phyloP scores from a whole-genome alignment of 2,329 filamentous ascomycete genomes.

The Trematosphaeria pertusa region DNA sequence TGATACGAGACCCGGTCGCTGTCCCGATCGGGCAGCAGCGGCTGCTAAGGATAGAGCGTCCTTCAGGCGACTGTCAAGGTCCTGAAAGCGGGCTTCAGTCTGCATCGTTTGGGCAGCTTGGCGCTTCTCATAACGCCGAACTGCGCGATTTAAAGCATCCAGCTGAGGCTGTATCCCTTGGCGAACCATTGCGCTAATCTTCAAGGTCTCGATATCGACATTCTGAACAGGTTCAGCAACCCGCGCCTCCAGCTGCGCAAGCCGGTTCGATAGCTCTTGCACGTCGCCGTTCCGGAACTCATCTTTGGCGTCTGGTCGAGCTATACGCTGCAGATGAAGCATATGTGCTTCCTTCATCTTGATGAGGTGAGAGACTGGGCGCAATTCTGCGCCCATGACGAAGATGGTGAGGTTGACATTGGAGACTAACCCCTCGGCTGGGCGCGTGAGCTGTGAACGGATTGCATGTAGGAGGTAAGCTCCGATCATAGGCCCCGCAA shows the following conservation, averaged over 20 bases:
- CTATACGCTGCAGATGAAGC: conserved; percentile 78
- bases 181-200: conserved; percentile 63
- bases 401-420: conserved; percentile 95
- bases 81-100: conserved; percentile 75
- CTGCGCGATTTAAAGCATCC: conserved; percentile 85
- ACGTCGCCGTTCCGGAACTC: conserved; percentile 22
- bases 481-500: conserved; percentile 77
- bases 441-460: conserved; percentile 78
- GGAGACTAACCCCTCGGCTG: conserved; percentile 85
- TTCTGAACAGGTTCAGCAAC: conserved; percentile 52
- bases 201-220: conserved; percentile 46
- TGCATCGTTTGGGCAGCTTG: conserved; percentile 76
- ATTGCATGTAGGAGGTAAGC: conserved; percentile 85
- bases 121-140: conserved; percentile 91
- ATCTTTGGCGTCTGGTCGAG: conserved; percentile 48
- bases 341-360: conserved; percentile 81
- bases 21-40: conserved; percentile 60
- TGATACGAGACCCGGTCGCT: conserved; percentile 40
- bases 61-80: conserved; percentile 73
- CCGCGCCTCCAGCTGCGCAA: conserved; percentile 73
- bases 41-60: conserved; percentile 84
- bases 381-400: conserved; percentile 82
- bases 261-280: conserved; percentile 62
- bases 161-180: conserved; percentile 78
- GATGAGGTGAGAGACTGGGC: conserved; percentile 81